phyloP scores from a whole-genome alignment of 2,329 filamentous ascomycete species.

The Coleophoma cylindrospora region DNA sequence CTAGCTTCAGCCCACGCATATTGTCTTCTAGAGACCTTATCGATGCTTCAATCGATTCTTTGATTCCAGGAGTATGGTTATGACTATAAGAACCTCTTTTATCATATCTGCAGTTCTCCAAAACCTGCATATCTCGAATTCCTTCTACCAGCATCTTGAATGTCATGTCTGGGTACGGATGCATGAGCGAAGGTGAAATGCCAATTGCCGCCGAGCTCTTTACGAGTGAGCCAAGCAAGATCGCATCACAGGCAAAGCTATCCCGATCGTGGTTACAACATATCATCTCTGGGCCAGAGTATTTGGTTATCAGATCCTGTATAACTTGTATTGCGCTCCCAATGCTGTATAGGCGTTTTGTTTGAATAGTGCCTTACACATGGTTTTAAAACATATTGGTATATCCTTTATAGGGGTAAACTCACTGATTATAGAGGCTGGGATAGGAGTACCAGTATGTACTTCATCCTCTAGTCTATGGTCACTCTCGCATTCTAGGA shows the following conservation, averaged over 20 bases:
- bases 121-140: conserved; percentile 12
- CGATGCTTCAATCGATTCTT: too few species aligned
- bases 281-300: conserved; percentile 10
- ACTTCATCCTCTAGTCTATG: conserved; percentile 12
- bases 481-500: conserved; percentile 13
- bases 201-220: conserved; percentile 17
- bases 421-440: conserved; percentile 9
- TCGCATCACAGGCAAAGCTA: conserved; percentile 14
- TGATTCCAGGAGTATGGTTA: too few species aligned
- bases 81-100: too few species aligned
- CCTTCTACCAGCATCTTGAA: conserved; percentile 11
- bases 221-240: conserved; percentile 20
- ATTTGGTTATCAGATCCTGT: conserved; percentile 12
- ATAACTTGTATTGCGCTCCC: conserved; percentile 10
- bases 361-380: not conserved
- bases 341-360: conserved; percentile 11
- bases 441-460: conserved; percentile 4
- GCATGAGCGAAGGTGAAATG: conserved; percentile 16
- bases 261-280: conserved; percentile 16
- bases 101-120: too few species aligned
- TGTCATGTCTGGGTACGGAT: conserved; percentile 13
- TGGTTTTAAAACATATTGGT: not conserved
- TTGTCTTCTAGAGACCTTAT: too few species aligned
- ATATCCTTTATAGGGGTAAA: not conserved
- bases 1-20: too few species aligned